Evolutionary conservation across 805 yeast genomes (phyloP).

Genomic region (Kuraishia hungarica): DNA sequence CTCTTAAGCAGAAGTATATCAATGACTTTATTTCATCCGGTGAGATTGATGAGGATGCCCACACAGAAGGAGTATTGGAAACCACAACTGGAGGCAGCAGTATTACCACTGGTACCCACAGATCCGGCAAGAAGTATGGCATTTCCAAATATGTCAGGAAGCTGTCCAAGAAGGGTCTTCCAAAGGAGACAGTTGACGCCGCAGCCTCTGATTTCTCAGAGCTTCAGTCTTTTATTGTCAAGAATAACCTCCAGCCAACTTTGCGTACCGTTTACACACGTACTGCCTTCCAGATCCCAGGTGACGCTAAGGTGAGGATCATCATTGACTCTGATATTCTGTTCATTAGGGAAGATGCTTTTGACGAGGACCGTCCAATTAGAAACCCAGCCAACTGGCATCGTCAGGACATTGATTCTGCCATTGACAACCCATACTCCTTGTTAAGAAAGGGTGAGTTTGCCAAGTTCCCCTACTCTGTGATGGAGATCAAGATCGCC

Average conservation of each 20-base stretch:
- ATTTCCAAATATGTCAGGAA: conserved; percentile 46
- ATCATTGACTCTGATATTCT: conserved; percentile 83
- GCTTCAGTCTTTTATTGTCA: conserved; percentile 53
- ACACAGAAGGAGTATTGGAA: conserved; percentile 18
- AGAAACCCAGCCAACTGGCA: conserved; percentile 91
- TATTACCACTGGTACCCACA: not conserved
- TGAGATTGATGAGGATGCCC: conserved; percentile 30
- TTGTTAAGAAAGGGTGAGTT: conserved; percentile 81
- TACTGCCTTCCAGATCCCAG: conserved; percentile 97
- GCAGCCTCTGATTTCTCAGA: conserved; percentile 47
- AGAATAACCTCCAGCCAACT: conserved; percentile 71
- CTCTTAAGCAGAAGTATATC: conserved; percentile 74
- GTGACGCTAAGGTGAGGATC: conserved; percentile 87
- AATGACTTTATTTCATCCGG: conserved; percentile 49
- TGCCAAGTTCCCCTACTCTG: conserved; percentile 74
- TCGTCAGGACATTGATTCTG: conserved; percentile 80
- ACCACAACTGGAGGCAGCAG: conserved; percentile 1
- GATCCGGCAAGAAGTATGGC: conserved; percentile 13
- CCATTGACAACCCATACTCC: conserved; percentile 58
- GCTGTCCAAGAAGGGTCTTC: conserved; percentile 53
- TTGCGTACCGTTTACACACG: conserved; percentile 82
- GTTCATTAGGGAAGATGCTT: conserved; percentile 85
- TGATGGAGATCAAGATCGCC: conserved; percentile 70
- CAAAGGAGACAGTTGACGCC: conserved; percentile 40
- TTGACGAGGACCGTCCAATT: conserved; percentile 78